These are phyloP conservation scores for Solanum megistacrolobum DNA, from an alignment of 257 asterid species.

Conservation along the genomic window DNA sequence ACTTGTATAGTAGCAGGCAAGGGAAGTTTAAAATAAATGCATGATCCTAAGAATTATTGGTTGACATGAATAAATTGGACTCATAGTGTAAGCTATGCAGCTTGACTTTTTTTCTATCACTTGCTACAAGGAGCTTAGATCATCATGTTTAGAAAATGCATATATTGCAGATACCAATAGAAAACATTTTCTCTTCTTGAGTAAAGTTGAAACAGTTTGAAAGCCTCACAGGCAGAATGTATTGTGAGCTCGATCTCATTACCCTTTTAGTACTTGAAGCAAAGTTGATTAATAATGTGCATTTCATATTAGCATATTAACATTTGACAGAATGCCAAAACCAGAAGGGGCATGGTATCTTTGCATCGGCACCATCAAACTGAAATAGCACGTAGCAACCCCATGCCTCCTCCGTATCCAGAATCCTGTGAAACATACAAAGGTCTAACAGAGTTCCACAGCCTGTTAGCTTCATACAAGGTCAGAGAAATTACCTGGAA, in stretches of 20 bases:
- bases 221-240: background rate
- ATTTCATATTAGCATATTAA: background rate
- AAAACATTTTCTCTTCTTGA: background rate
- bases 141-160: background rate
- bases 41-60: background rate
- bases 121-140: background rate
- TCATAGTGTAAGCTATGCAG: background rate
- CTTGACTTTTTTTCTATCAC: background rate
- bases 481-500: conserved; percentile 99
- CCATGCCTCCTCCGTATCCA: conserved; percentile 38
- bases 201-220: background rate
- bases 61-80: background rate
- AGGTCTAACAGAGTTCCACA: conserved; percentile 49
- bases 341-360: conserved; percentile 2
- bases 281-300: background rate
- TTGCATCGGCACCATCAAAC: conserved; percentile 21
- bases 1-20: background rate
- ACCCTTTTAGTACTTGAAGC: background rate
- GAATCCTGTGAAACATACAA: conserved; percentile 63
- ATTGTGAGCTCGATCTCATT: background rate
- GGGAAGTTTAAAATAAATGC: background rate
- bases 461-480: conserved; percentile 94
- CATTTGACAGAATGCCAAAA: background rate
- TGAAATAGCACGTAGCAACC: conserved; percentile 31
- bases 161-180: background rate